A percentile compares a stretch with the other conserved stretches of the same genome.
Conservation (phyloP, 192 early-diverging fungal genomes). For the Coemansia sp. region DNA sequence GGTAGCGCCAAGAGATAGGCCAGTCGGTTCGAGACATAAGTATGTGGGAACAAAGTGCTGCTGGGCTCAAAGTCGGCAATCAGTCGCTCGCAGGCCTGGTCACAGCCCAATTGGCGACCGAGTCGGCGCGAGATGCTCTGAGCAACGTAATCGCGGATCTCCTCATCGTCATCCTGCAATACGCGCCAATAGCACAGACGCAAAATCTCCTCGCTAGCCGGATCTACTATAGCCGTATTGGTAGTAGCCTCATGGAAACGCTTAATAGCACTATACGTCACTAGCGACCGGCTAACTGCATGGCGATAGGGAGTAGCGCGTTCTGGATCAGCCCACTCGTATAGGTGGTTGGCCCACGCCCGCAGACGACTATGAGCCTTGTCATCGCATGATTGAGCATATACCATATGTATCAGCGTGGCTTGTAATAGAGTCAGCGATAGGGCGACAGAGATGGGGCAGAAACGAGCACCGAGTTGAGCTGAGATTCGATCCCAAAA, state of each 20-base stretch:
- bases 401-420: slow-evolving; percentile 40
- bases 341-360: slow-evolving; percentile 52
- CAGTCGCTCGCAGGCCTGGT: slow-evolving; percentile 58
- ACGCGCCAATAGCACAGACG: slow-evolving; percentile 52
- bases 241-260: slow-evolving; percentile 21
- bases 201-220: slow-evolving; percentile 58
- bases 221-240: background rate
- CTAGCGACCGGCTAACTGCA: slow-evolving; percentile 45
- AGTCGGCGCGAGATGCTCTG: slow-evolving; percentile 59
- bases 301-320: slow-evolving; percentile 41
- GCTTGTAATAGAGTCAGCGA: slow-evolving; percentile 43
- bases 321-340: slow-evolving; percentile 50
- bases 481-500: slow-evolving; percentile 37
- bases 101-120: slow-evolving; percentile 43
- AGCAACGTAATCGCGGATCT: slow-evolving; percentile 70
- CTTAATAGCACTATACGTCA: slow-evolving; percentile 46
- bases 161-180: slow-evolving; percentile 80
- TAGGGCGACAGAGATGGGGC: slow-evolving; percentile 42
- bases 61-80: slow-evolving; percentile 60
- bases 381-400: background rate
- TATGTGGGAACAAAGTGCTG: slow-evolving; percentile 38
- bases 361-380: slow-evolving; percentile 12
- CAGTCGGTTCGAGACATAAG: slow-evolving; percentile 39
- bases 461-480: slow-evolving; percentile 25
- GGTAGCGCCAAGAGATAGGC: slow-evolving; percentile 26